Evolutionary conservation across 169 alveolate species (phyloP), one percentile per base, ranked within the genome.

Genomic region (Amoebophrya sp.): DNA sequence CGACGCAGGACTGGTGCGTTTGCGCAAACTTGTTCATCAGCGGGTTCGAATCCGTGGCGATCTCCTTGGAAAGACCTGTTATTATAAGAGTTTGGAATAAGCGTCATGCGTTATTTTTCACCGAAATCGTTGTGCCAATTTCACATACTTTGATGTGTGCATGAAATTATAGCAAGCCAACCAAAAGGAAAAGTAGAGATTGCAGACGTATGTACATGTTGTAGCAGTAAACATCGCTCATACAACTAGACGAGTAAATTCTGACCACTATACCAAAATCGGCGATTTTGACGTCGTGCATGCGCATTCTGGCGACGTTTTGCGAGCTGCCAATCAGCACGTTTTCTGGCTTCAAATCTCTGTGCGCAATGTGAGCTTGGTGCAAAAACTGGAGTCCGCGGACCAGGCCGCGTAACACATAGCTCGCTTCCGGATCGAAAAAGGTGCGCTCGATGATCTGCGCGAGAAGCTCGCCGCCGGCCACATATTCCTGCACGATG

Each of bases 401-500:
- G 7, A n/a, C 83, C 38, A 66, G 83, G 35, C 83, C 83, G 39
- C 35, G 29, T 3, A 66, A 25, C 83, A 66, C 83, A 3, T n/a
- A 66, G 83, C 38, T 25, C 38, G 83, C 83, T 25, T 66, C 83
- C 35, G 83, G 83, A 25, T 66, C 83, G 83, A 7, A 66, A 25
- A 66, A 66, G 35, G 83, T 25, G 0, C 83, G 12, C 35, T 66
- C 83, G 18, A 66, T 66, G 83, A 66, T 66, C 35, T 66, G 83
- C 83, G 83, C 83, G 7, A 66, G 83, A 0, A 66, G 35, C 35
- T 66, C 83, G 35, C 83, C 83, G 35, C 83, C 83, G 18, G 83
- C 83, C 29, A 66, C 83, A 25, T 66, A 66, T 66, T 66, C 83
- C 83, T 66, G 83, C 38, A 66, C 83, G 83, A 66, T 66, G 83